Evolutionary conservation across 345 rosid genomes (phyloP).

Genomic region (Salix arbutifolia): DNA sequence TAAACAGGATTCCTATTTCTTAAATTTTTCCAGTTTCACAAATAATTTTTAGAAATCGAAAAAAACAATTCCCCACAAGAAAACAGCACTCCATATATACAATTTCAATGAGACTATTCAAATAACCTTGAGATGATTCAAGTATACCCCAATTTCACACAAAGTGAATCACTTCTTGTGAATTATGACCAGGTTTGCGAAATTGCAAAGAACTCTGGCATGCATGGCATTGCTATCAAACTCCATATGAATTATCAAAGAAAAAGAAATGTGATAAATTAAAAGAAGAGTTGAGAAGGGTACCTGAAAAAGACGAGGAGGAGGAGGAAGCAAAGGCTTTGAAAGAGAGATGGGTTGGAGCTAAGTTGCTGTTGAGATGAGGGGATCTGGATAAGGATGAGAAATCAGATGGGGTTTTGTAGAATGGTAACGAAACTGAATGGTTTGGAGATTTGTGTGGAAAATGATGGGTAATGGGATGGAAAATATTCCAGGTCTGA

Average conservation of each 20-base stretch:
- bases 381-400: constrained; percentile 16
- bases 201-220: too few relatives aligned
- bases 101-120: too few relatives aligned
- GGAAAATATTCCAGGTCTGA: constrained; percentile 6
- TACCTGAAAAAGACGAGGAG: constrained; percentile 45
- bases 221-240: too few relatives aligned
- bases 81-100: too few relatives aligned
- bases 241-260: background rate
- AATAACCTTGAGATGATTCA: too few relatives aligned
- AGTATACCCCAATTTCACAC: too few relatives aligned
- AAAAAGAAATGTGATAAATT: background rate
- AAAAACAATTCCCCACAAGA: too few relatives aligned
- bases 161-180: too few relatives aligned
- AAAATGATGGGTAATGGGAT: constrained; percentile 12
- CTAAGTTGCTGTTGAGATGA: background rate
- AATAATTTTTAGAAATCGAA: too few relatives aligned
- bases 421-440: background rate
- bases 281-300: background rate
- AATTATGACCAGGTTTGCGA: too few relatives aligned
- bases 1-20: too few relatives aligned
- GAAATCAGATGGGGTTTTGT: constrained; percentile 1
- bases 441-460: constrained; percentile 13
- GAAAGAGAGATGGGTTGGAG: constrained; percentile 17
- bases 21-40: too few relatives aligned
- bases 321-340: constrained; percentile 39